A percentile compares a stretch with the other conserved stretches of the same genome.
Conservation (phyloP, 2,329 filamentous ascomycete genomes). For the Colletotrichum paranaense region DNA sequence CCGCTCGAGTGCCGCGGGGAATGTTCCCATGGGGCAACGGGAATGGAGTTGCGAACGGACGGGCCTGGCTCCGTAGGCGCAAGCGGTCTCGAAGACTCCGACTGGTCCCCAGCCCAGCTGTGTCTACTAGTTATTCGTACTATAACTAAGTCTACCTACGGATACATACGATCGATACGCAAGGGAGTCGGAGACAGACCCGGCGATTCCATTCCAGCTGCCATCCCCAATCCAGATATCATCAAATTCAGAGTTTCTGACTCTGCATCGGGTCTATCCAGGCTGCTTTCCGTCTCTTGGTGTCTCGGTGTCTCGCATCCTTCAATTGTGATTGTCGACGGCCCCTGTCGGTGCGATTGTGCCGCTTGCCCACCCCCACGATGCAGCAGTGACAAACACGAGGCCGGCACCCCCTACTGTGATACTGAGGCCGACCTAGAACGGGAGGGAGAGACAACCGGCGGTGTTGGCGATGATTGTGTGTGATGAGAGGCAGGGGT, state of each 20-base stretch:
- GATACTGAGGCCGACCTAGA: background rate
- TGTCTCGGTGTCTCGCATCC: background rate
- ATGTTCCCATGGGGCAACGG: background rate
- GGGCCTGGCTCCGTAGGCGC: constrained; percentile 20
- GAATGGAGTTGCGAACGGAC: constrained; percentile 19
- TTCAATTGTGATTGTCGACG: background rate
- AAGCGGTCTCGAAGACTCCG: constrained; percentile 4
- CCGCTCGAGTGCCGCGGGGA: constrained; percentile 2
- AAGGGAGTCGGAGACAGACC: constrained; percentile 15
- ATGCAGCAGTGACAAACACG: constrained; percentile 24
- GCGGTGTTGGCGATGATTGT: background rate
- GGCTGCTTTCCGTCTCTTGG: background rate
- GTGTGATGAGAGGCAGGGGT: background rate
- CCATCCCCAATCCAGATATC: background rate
- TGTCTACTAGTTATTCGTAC: background rate
- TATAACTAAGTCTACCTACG: background rate
- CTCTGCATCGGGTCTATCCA: background rate
- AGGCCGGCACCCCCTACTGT: background rate
- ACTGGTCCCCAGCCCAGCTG: background rate
- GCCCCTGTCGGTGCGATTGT: constrained; percentile 1
- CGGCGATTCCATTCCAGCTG: constrained; percentile 23
- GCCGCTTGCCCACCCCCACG: constrained; percentile 21
- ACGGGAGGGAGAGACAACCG: background rate
- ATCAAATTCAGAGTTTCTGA: constrained; percentile 4
- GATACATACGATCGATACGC: background rate